A percentile compares a stretch with the other conserved stretches of the same genome.
Conservation (phyloP, 2,329 filamentous ascomycete genomes). For the Lasiodiplodia citricola region DNA sequence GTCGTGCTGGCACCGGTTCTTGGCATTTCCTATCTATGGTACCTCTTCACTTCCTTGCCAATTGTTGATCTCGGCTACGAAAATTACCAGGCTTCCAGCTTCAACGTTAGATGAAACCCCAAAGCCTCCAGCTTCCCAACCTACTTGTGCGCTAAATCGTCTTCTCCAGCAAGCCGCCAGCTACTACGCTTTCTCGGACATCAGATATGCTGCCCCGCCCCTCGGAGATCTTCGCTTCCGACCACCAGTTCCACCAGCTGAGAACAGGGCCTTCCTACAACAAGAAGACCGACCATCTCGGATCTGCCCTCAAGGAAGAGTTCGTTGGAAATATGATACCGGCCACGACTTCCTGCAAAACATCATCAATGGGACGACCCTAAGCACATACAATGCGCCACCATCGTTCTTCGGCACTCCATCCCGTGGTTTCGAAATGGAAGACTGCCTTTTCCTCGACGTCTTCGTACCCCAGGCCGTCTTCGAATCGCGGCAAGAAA, state of each 20-base stretch:
- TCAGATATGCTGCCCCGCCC: constrained; percentile 62
- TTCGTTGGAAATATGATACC: constrained; percentile 30
- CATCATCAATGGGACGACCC: constrained; percentile 37
- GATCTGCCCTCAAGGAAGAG: constrained; percentile 36
- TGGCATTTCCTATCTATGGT: not conserved
- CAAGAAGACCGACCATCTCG: constrained; percentile 47
- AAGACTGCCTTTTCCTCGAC: constrained; percentile 50
- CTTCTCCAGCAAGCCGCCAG: constrained; percentile 40
- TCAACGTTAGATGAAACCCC: constrained; percentile 45
- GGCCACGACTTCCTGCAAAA: not conserved
- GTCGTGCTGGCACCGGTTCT: not conserved
- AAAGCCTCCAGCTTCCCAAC: not conserved
- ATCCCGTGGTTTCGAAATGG: constrained; percentile 34
- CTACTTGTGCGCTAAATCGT: constrained; percentile 29
- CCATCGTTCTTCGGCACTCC: constrained; percentile 35
- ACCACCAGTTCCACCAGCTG: constrained; percentile 50
- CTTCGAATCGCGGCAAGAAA: constrained; percentile 34
- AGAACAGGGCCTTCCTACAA: constrained; percentile 51
- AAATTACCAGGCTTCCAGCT: constrained; percentile 54
- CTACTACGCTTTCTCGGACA: constrained; percentile 62
- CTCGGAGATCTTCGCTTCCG: constrained; percentile 57
- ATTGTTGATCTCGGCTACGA: constrained; percentile 62
- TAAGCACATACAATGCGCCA: not conserved
- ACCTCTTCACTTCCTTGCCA: constrained; percentile 39
- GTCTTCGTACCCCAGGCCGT: constrained; percentile 44